A percentile compares a stretch with the other conserved stretches of the same genome.
Evolutionary conservation across 164 flowering plant species (phyloP).

Genomic region (Hamamelis virginiana): DNA sequence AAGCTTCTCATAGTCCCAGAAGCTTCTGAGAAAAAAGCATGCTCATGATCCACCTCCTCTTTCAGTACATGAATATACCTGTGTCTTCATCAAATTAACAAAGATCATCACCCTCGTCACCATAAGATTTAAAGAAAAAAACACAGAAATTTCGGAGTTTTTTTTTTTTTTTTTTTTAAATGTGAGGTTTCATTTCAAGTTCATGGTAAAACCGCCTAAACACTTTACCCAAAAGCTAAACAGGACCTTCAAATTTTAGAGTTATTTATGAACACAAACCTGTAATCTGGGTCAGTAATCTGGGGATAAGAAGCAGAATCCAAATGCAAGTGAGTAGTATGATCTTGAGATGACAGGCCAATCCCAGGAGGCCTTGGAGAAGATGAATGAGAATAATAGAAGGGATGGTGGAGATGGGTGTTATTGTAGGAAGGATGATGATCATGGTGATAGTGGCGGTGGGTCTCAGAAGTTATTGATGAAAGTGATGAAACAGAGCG

Average conservation of each 20-base stretch:
- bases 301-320: constrained; percentile 38
- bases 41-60: constrained; percentile 52
- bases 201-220: too few relatives aligned
- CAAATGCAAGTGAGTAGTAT: constrained; percentile 27
- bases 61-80: constrained; percentile 44
- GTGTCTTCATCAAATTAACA: constrained; percentile 20
- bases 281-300: constrained; percentile 36
- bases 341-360: constrained; percentile 29
- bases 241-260: too few relatives aligned
- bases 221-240: too few relatives aligned
- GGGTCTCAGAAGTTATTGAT: constrained; percentile 19
- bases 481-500: constrained; percentile 19
- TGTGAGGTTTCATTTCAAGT: too few relatives aligned
- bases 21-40: constrained; percentile 51
- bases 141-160: too few relatives aligned
- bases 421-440: constrained; percentile 20
- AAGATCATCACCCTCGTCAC: background rate
- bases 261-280: constrained; percentile 30
- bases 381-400: constrained; percentile 26
- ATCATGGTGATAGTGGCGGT: constrained; percentile 11
- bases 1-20: constrained; percentile 44
- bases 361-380: constrained; percentile 36
- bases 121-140: background rate
- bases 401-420: constrained; percentile 21
- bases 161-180: too few relatives aligned